phyloP scores from a whole-genome alignment of 305 asterid species.

The Rubia occidens region DNA sequence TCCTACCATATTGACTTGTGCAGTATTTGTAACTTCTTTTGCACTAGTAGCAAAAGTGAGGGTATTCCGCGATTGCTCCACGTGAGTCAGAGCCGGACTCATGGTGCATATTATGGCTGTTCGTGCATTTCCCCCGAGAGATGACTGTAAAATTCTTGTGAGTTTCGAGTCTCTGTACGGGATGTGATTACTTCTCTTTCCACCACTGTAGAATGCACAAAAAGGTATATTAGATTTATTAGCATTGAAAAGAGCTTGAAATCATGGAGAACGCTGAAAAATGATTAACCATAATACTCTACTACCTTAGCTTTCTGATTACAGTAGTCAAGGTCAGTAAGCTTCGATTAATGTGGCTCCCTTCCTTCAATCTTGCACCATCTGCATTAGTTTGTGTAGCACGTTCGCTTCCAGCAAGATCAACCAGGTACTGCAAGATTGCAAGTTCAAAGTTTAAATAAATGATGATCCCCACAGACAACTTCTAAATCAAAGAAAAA shows the following conservation, averaged over 20 bases:
- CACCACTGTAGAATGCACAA: constrained; percentile 42
- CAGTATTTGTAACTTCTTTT: constrained; percentile 79
- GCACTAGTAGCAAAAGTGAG: constrained; percentile 86
- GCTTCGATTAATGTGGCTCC: constrained; percentile 90
- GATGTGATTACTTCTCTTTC: constrained; percentile 63
- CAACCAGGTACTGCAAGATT: constrained; percentile 72
- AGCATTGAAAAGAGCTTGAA: not conserved
- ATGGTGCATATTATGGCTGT: constrained; percentile 92
- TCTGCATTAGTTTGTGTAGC: constrained; percentile 71
- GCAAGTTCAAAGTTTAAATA: not conserved
- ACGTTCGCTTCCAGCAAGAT: constrained; percentile 96
- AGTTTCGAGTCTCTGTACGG: constrained; percentile 88
- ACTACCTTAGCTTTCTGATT: constrained; percentile 91
- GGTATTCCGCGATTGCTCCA: constrained; percentile 88
- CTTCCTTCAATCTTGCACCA: constrained; percentile 87
- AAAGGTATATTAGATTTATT: not conserved
- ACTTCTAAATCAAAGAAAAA: not conserved
- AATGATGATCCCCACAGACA: not conserved
- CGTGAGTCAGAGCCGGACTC: constrained; percentile 89
- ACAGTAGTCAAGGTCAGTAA: constrained; percentile 81
- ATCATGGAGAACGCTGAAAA: constrained; percentile 4
- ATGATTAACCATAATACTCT: constrained; percentile 13
- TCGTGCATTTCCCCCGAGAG: constrained; percentile 93
- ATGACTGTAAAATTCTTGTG: constrained; percentile 82
- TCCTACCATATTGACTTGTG: constrained; percentile 87